Evolutionary conservation across 352 stramenopile species (phyloP), one percentile per base, ranked within the genome.

Genomic region (Phytophthora fragariae): DNA sequence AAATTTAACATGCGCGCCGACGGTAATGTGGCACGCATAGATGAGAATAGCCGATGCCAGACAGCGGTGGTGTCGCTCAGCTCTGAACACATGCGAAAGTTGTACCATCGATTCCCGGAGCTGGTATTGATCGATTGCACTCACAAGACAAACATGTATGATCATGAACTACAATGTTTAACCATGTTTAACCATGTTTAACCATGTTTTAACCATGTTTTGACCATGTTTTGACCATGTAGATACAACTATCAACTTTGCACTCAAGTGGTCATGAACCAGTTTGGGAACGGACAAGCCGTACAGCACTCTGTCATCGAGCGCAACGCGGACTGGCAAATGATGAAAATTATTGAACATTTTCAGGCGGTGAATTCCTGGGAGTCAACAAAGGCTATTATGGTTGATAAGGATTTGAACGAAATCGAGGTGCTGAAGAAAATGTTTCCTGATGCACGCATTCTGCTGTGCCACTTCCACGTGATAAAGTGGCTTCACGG

Each of bases 381-480:
- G 39, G 41, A 57, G 8, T 15, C 2, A 1, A 62, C 62, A 4
- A 39, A 37, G 24, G 29, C 63, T 5, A 63, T 69, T 6, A 57
- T 69, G 53, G 53, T 69, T 2, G 62, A 69, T 9, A 69, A 69
- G 12, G 62, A 69, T 63, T n/a, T 63, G n/a, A 69, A 69, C 10
- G 41, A 69, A n/a, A 62, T 69, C 15, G 53, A 62, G 7, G 53
- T 69, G 19, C 27, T 69, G 17, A 55, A 47, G 11, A 62, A 10
- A 2, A 21, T 50, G 19, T 21, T 21, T 10, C 35, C 35, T 9
- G 35, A 41, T 12, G 35, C 35, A 12, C 35, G 35, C 1, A 41
- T 15, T 41, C 15, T 41, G 5, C 5, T 41, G 9, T 41, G 35
- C 1, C 10, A 41, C 10, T 41, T 41, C 35, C 35, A 41, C 35